Conservation (phyloP, 345 rosid species). For the Toxicodendron radicans region DNA sequence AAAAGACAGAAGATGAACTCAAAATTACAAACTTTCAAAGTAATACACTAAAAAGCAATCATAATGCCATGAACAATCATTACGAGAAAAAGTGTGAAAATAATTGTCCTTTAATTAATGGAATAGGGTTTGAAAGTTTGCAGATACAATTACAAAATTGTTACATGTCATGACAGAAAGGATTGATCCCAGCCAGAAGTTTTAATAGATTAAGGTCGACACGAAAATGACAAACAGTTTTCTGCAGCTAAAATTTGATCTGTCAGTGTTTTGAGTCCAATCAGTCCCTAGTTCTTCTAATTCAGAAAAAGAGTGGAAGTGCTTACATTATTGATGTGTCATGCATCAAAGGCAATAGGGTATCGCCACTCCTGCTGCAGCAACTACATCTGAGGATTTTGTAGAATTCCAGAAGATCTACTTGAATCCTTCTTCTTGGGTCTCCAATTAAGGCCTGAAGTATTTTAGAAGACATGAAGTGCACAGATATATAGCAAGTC, state of each 20-base stretch:
- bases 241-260: not conserved
- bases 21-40: constrained; percentile 1
- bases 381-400: constrained; percentile 64
- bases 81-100: not conserved
- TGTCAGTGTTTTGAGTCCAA: not conserved
- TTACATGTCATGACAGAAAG: not conserved
- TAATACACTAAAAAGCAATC: not conserved
- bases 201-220: not conserved
- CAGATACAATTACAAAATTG: not conserved
- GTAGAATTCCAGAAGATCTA: constrained; percentile 77
- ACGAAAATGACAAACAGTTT: not conserved
- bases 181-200: not conserved
- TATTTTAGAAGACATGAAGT: not conserved
- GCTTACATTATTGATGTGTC: constrained; percentile 92
- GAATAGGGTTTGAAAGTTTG: not conserved
- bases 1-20: constrained; percentile 5
- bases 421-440: constrained; percentile 81
- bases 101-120: not conserved
- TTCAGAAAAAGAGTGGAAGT: constrained; percentile 2
- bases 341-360: constrained; percentile 64
- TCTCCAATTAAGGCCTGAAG: constrained; percentile 86
- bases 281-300: not conserved
- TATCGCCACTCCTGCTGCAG: constrained; percentile 48
- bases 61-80: not conserved
- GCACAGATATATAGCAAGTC: not conserved